A percentile compares a stretch with the other conserved stretches of the same genome.
These are phyloP conservation scores for Arthroderma sp. DNA, from an alignment of 2,329 filamentous ascomycete genomes.

Conservation along the genomic window DNA sequence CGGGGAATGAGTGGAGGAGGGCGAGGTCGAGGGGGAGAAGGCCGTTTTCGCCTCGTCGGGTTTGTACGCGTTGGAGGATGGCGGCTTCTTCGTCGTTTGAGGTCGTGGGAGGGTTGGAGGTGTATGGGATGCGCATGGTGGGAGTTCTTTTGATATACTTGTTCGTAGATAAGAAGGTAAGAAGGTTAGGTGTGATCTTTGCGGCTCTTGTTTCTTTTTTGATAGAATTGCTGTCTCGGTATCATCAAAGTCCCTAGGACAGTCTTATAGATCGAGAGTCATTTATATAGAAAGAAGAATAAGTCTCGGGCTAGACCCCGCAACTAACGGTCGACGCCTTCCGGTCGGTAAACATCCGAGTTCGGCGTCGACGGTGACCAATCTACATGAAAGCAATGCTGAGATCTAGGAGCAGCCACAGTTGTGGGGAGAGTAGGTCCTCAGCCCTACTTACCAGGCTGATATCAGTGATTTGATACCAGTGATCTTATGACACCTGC, in stretches of 20 bases:
- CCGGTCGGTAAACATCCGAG: too few species aligned
- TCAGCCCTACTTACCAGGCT: too few species aligned
- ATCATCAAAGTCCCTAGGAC: too few species aligned
- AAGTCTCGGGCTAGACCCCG: not conserved
- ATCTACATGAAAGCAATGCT: too few species aligned
- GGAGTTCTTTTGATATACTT: not conserved
- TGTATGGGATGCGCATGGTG: slow-evolving; percentile 45
- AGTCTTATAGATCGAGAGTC: not conserved
- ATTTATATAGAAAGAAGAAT: not conserved
- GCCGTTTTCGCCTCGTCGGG: slow-evolving; percentile 39
- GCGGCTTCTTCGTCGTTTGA: slow-evolving; percentile 37
- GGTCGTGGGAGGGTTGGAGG: slow-evolving; percentile 40
- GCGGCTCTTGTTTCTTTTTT: not conserved
- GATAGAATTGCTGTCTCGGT: too few species aligned
- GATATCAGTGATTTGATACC: too few species aligned
- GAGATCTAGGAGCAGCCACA: too few species aligned
- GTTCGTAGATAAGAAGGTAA: not conserved
- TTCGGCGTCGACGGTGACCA: too few species aligned
- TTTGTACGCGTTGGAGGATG: slow-evolving; percentile 40
- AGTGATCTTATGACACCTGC: too few species aligned
- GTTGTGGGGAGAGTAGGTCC: too few species aligned
- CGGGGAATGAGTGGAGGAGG: slow-evolving; percentile 43
- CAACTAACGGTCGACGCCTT: not conserved
- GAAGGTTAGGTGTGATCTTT: not conserved
- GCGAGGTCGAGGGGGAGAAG: slow-evolving; percentile 44